Evolutionary conservation across 441 rosid species (phyloP), one percentile per base, ranked within the genome.

Genomic region (Viola pubescens): DNA sequence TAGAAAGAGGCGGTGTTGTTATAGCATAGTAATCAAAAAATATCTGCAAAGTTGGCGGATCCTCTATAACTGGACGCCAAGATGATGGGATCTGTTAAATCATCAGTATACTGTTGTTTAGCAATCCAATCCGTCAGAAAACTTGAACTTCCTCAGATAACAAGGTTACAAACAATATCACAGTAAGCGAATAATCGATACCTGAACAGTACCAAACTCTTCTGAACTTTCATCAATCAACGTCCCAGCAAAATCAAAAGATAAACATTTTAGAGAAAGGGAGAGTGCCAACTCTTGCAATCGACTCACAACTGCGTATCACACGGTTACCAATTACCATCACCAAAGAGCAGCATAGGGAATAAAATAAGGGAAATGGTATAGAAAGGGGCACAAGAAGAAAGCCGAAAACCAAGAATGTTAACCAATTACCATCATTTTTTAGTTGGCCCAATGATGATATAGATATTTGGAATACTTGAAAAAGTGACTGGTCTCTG

Each of bases 151-250:
- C 39, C 4, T 52, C 52, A 52, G 52, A 11, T 4, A 10, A 66
- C 47, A 38, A 41, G 40, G 7, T n/a, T 4, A 11, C 48, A 54
- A 9, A 11, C 6, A 59, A 48, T 44, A 58, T 13, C 9, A 60
- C 54, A 39, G 51, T 19, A 47, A 46, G 0, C 9, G 1, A 46
- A 9, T 56, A 54, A 72, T 40, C 16, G 53, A 48, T 76, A 89
- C 99, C 99, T 91, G 99, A 71, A 94, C 90, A 38, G 98, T 91
- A 68, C 98, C 99, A 79, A 90, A 91, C 77, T 94, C 99, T 72
- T 91, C 98, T 48, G 99, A 88, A 63, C 98, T 88, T 83, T 94
- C 99, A 76, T 94, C 99, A 67, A 84, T 77, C 52, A 95, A 84
- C 58, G 99, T 90, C 75, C 99, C 98, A 75, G 84, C 94, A 75